These are phyloP conservation scores for Xylaria sp. DNA, from an alignment of 2,329 filamentous ascomycete genomes.

Conservation along the genomic window DNA sequence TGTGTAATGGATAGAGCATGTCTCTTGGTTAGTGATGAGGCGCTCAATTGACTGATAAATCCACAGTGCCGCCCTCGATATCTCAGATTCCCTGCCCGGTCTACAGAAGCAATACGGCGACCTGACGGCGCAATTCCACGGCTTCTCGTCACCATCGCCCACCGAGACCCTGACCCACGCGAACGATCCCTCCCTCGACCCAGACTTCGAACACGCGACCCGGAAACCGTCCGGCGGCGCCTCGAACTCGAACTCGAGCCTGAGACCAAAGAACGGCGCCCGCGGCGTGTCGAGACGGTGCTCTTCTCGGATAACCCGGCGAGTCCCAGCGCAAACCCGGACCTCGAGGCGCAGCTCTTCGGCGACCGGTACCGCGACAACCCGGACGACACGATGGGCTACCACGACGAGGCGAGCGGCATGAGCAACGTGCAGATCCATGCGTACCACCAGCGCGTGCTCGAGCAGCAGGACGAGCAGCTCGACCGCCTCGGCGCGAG, in stretches of 20 bases:
- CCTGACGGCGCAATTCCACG: constrained; percentile 80
- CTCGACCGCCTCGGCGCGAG: constrained; percentile 86
- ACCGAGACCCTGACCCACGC: constrained; percentile 61
- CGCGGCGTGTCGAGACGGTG: constrained; percentile 67
- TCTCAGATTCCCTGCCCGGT: constrained; percentile 68
- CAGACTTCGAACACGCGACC: constrained; percentile 69
- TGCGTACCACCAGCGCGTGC: constrained; percentile 77
- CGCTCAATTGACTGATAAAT: constrained; percentile 10
- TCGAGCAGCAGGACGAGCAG: constrained; percentile 91
- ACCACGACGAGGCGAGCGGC: constrained; percentile 62
- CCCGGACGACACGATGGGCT: constrained; percentile 61
- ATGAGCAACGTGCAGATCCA: constrained; percentile 87
- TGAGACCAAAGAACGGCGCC: constrained; percentile 42
- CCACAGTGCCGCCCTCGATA: constrained; percentile 52
- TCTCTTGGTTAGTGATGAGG: neutral
- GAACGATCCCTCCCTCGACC: constrained; percentile 66
- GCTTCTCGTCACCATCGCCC: constrained; percentile 59
- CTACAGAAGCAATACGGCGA: constrained; percentile 78
- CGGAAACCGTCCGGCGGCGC: no score
- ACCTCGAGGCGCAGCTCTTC: constrained; percentile 53
- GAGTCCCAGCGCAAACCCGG: constrained; percentile 49
- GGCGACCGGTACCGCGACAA: constrained; percentile 72
- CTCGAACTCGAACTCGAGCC: constrained; percentile 31
- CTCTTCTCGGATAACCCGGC: constrained; percentile 76
- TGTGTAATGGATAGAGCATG: neutral